These are phyloP conservation scores for Rhizopus sp. DNA, from an alignment of 371 early-diverging fungal genomes.

Conservation along the genomic window DNA sequence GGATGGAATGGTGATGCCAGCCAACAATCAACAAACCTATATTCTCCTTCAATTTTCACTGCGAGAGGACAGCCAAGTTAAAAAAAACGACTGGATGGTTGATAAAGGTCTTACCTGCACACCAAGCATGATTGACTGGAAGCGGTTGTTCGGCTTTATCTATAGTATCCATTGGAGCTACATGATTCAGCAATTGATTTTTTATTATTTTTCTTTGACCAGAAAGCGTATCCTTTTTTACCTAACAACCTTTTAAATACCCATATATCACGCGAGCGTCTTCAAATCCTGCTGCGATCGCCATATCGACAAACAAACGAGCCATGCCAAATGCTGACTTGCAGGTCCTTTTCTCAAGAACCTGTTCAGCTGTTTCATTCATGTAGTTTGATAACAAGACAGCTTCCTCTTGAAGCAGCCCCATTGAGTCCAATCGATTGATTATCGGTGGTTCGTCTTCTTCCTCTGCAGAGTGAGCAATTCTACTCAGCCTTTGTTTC, in stretches of 20 bases:
- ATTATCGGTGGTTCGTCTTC: not conserved
- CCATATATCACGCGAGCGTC: constrained; percentile 59
- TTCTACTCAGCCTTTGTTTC: constrained; percentile 20
- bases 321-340: constrained; percentile 59
- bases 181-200: constrained; percentile 11
- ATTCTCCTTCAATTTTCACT: constrained; percentile 63
- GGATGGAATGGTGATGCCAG: constrained; percentile 51
- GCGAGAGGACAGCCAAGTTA: not conserved
- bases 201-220: not conserved
- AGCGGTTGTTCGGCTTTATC: constrained; percentile 30
- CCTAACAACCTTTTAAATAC: constrained; percentile 49
- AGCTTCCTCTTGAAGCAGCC: constrained; percentile 20
- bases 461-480: constrained; percentile 3
- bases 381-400: not conserved
- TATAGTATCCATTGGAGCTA: constrained; percentile 39
- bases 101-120: constrained; percentile 33
- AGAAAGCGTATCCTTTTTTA: constrained; percentile 3
- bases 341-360: constrained; percentile 42
- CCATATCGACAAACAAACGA: constrained; percentile 60
- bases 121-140: constrained; percentile 63
- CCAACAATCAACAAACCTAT: constrained; percentile 65
- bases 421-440: constrained; percentile 14
- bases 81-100: not conserved
- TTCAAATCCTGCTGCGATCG: constrained; percentile 52
- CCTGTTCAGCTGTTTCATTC: constrained; percentile 44